A percentile compares a stretch with the other conserved stretches of the same genome.
Evolutionary conservation across 148 eudicot genomes (phyloP).

Genomic region (Arctostaphylos glauca): DNA sequence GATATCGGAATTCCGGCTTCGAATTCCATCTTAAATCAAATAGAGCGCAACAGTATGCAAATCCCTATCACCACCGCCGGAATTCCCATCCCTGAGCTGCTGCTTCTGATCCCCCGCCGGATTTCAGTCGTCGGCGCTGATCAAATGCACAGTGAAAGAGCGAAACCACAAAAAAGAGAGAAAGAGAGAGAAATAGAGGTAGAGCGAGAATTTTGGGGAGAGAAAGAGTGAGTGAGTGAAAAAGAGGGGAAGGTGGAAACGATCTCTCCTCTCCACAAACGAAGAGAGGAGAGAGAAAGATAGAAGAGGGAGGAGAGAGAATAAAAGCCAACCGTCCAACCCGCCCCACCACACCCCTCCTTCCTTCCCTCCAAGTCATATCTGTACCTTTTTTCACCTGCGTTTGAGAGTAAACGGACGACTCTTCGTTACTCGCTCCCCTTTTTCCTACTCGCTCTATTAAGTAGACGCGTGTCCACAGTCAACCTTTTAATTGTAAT

Average conservation of each 20-base stretch:
- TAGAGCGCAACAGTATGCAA: neutral
- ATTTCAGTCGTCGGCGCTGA: slow-evolving; percentile 3
- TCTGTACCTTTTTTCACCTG: neutral
- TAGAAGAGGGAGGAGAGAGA: slow-evolving; percentile 15
- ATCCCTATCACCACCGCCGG: slow-evolving; percentile 7
- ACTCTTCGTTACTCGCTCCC: neutral
- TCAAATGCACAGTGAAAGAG: neutral
- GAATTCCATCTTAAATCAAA: slow-evolving; percentile 10
- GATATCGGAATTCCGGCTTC: slow-evolving; percentile 36
- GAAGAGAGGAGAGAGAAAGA: slow-evolving; percentile 10
- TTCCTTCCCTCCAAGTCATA: slow-evolving; percentile 8
- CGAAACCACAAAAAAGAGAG: neutral
- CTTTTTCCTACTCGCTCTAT: neutral
- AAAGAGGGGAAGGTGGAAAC: neutral
- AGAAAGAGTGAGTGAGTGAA: slow-evolving; percentile 4
- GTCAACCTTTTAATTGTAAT: no score
- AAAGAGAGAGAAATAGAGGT: neutral
- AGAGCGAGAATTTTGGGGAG: neutral
- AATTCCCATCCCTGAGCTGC: slow-evolving; percentile 18
- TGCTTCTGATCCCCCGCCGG: neutral
- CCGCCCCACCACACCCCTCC: neutral
- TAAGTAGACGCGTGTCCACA: neutral
- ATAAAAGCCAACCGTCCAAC: slow-evolving; percentile 55
- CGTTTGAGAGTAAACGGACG: neutral
- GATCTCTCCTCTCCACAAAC: slow-evolving; percentile 56